Conservation (phyloP, 2,329 filamentous ascomycete genomes). For the Aspergillus fischeri region DNA sequence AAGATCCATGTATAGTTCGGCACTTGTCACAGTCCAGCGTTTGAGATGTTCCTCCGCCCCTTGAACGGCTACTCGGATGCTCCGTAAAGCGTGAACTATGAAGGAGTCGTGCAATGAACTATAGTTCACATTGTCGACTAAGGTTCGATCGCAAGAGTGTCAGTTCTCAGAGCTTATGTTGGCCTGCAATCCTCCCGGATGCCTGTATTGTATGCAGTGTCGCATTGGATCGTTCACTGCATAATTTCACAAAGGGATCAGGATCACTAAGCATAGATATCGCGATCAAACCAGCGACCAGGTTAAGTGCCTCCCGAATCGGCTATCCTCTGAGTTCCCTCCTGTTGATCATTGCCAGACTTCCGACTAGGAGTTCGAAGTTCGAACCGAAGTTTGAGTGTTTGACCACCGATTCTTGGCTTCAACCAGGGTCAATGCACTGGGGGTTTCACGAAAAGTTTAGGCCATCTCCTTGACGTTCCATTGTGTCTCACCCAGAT, state of each 20-base stretch:
- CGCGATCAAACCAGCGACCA: neutral
- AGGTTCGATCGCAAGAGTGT: neutral
- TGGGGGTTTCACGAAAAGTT: neutral
- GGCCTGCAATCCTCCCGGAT: neutral
- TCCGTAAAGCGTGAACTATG: neutral
- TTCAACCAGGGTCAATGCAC: neutral
- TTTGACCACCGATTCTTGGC: neutral
- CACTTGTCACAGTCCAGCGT: neutral
- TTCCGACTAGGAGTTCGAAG: neutral
- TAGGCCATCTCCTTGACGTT: neutral
- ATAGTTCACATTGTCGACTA: neutral
- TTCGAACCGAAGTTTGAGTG: neutral
- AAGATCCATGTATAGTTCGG: neutral
- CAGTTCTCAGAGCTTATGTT: neutral
- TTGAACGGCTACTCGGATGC: neutral
- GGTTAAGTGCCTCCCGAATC: neutral
- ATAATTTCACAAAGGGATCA: neutral
- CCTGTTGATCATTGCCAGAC: neutral
- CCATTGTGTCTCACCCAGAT: neutral
- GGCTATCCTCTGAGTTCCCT: neutral
- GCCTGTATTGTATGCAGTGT: neutral
- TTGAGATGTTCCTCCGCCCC: neutral
- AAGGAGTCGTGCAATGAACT: neutral
- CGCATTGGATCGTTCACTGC: neutral
- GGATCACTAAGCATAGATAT: neutral